Base-by-base conservation (phyloP, 352 stramenopile genomes). In the Phytophthora fragariaefolia region DNA sequence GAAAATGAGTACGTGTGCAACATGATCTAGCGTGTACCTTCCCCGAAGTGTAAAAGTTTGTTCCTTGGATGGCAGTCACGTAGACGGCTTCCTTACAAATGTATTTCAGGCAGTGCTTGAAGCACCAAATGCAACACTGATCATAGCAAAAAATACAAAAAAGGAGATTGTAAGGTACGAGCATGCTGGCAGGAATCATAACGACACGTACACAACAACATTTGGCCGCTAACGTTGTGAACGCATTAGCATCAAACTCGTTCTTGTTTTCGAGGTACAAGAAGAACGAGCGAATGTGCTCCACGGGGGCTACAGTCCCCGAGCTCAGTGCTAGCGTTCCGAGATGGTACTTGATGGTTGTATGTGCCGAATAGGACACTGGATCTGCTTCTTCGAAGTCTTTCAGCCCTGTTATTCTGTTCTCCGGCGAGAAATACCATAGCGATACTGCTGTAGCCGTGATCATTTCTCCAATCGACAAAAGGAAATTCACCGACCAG, bases 221-320 rank as follows among this genome's bases (percentile, higher is more conserved):
- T 15, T 83, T 89, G 27, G 77, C 83, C 15, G 86, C 71, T 6
- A 83, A 54, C 22, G 80, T 71, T 7, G 82, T 89, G 26, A 92
- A 55, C 6, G 73, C 42, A 54, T 89, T 93, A 46, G 80, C 81
- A 47, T 91, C 80, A 32, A 83, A 84, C 45, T 95, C 87, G 46
- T 91, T 91, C 73, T 93, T 89, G 71, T 89, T 82, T 73, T 93
- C 84, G 28, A 95, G 65, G 71, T 95, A 93, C 63, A 85, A 79
- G 54, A 92, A 92, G 56, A 95, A 91, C 36, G 80, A 74, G 13
- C 85, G 87, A 12, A 93, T 69, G 63, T 83, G 80, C 42, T 87
- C 77, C 27, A 95, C 83, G 0, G 80, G 82, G 1, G 78, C 74
- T 8, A 95, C 82, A 8, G 77, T 69, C 17, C 73, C 75, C 1